Evolutionary conservation across 78 protist species (phyloP), one percentile per base, ranked within the genome.

Genomic region (Trichosphaerium sp.): DNA sequence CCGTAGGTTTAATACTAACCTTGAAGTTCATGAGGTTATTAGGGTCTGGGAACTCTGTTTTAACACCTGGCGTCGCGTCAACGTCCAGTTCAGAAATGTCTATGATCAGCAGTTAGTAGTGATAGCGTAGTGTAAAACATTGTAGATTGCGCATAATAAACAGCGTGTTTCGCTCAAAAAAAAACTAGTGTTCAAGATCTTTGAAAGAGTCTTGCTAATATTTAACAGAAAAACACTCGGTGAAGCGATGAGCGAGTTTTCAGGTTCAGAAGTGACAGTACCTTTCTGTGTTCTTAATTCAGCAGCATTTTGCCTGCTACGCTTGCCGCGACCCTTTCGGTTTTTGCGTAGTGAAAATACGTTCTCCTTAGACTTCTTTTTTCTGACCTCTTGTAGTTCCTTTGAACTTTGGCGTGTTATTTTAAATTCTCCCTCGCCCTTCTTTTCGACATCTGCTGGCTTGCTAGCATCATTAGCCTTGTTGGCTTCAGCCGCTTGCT

Each of bases 211-310:
- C n/a, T n/a, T n/a, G n/a, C n/a, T n/a, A n/a, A n/a, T n/a, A n/a
- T n/a, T n/a, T n/a, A n/a, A n/a, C n/a, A n/a, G n/a, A n/a, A n/a
- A n/a, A n/a, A n/a, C n/a, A n/a, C n/a, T n/a, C n/a, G n/a, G n/a
- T n/a, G n/a, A n/a, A n/a, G n/a, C n/a, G n/a, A n/a, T n/a, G n/a
- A n/a, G n/a, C n/a, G n/a, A n/a, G n/a, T n/a, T n/a, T n/a, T n/a
- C n/a, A n/a, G n/a, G n/a, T n/a, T n/a, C n/a, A n/a, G n/a, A n/a
- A n/a, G n/a, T n/a, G n/a, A n/a, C n/a, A n/a, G n/a, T 74, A 63
- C 72, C 83, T 63, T 77, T 77, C 64, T 77, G 83, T 25, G 71
- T 75, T 65, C 83, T 72, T 4, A 77, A 49, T 35, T 77, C 75
- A 14, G 83, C 74, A 39, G 83, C 77, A 37, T 77, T 77, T 0